Conservation (phyloP, 2,329 filamentous ascomycete species). For the Laburnicola sp. region DNA sequence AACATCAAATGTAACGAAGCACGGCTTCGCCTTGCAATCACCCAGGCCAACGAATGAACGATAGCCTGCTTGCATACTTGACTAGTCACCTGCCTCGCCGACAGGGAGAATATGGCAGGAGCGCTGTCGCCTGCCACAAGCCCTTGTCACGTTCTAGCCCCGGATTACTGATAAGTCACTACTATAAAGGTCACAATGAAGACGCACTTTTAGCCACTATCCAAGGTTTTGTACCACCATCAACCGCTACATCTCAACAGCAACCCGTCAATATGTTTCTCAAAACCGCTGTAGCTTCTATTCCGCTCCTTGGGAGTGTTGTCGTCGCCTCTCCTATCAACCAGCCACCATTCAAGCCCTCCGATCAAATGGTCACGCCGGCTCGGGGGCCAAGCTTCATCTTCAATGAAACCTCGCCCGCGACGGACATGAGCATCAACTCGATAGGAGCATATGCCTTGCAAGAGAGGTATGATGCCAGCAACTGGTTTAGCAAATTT, state of each 20-base stretch:
- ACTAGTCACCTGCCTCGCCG: slow-evolving; percentile 21
- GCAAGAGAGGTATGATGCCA: slow-evolving; percentile 43
- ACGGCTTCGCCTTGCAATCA: slow-evolving; percentile 23
- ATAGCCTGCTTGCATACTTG: background rate
- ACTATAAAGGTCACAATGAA: background rate
- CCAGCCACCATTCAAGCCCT: slow-evolving; percentile 13
- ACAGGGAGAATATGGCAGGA: background rate
- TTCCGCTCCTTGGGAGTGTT: slow-evolving; percentile 2
- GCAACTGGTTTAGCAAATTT: slow-evolving; percentile 46
- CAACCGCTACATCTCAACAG: background rate
- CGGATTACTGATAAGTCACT: background rate
- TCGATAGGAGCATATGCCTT: slow-evolving; percentile 30
- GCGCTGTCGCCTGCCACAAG: background rate
- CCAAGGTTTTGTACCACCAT: background rate
- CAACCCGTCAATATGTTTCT: background rate
- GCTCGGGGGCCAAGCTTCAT: slow-evolving; percentile 2
- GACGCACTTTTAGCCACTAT: background rate
- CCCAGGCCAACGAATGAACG: slow-evolving; percentile 20
- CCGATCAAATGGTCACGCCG: slow-evolving; percentile 13
- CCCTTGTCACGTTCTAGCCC: slow-evolving; percentile 11
- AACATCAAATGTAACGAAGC: slow-evolving; percentile 23
- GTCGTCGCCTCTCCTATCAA: slow-evolving; percentile 6
- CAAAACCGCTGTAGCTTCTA: background rate
- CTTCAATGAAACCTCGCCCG: slow-evolving; percentile 16
- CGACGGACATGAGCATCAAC: slow-evolving; percentile 11